phyloP scores from a whole-genome alignment of 352 stramenopile species.

The Phytophthora pinifolia region DNA sequence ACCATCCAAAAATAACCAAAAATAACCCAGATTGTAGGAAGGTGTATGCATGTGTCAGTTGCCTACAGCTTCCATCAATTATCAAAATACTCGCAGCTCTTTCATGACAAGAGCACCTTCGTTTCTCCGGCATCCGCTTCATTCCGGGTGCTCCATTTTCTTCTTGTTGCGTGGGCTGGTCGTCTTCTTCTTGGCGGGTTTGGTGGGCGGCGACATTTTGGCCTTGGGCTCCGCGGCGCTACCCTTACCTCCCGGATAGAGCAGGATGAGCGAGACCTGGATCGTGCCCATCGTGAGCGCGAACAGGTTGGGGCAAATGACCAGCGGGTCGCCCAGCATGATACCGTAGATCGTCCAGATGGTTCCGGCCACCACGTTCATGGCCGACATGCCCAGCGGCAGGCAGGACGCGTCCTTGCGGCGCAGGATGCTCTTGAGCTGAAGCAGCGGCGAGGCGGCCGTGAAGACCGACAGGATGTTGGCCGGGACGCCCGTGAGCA shows the following conservation, averaged over 20 bases:
- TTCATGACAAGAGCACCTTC: slow-evolving; percentile 1
- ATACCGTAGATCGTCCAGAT: slow-evolving; percentile 74
- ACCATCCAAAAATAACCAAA: slow-evolving; percentile 19
- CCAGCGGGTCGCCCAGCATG: slow-evolving; percentile 57
- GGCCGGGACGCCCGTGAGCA: slow-evolving; percentile 72
- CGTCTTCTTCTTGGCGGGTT: slow-evolving; percentile 16
- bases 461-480: slow-evolving; percentile 76
- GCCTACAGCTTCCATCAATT: not conserved
- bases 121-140: slow-evolving; percentile 10
- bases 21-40: slow-evolving; percentile 13
- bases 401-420: slow-evolving; percentile 67
- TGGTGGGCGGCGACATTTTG: slow-evolving; percentile 14
- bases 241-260: slow-evolving; percentile 49
- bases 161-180: slow-evolving; percentile 24
- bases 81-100: slow-evolving; percentile 7
- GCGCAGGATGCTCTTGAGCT: slow-evolving; percentile 66
- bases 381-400: slow-evolving; percentile 76
- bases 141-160: slow-evolving; percentile 30
- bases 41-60: slow-evolving; percentile 4
- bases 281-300: slow-evolving; percentile 68
- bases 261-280: slow-evolving; percentile 64
- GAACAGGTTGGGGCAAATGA: slow-evolving; percentile 76
- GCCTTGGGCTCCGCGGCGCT: slow-evolving; percentile 13
- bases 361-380: slow-evolving; percentile 69
- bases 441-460: slow-evolving; percentile 63